A percentile compares a stretch with the other conserved stretches of the same genome.
phyloP scores from a whole-genome alignment of 106 monocot genomes.

The Acanthochlamys bracteata region DNA sequence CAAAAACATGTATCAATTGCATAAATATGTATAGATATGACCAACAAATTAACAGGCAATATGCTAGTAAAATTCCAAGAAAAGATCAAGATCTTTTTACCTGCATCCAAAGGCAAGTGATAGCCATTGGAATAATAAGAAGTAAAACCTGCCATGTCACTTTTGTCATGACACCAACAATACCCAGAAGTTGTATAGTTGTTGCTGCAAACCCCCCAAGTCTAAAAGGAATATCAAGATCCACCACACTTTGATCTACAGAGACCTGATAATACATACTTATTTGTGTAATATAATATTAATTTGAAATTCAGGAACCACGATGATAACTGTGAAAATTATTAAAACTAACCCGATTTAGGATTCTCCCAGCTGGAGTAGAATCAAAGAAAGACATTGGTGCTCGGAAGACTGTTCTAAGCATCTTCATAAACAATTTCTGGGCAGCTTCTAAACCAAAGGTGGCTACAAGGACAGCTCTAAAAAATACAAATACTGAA shows the following conservation, averaged over 20 bases:
- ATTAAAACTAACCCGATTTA: conserved; percentile 69
- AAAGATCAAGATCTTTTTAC: conserved; percentile 24
- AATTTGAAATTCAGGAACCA: neutral
- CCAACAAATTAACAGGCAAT: too few relatives aligned
- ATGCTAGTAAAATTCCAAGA: too few relatives aligned
- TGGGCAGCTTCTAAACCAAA: conserved; percentile 94
- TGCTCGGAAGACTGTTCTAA: conserved; percentile 68
- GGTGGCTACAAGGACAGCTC: conserved; percentile 87
- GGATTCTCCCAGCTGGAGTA: conserved; percentile 86
- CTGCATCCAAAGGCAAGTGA: conserved; percentile 97
- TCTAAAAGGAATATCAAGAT: conserved; percentile 93
- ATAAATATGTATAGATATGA: too few relatives aligned
- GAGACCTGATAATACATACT: conserved; percentile 71
- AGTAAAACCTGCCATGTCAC: conserved; percentile 95
- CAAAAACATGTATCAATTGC: too few relatives aligned
- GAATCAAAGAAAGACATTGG: conserved; percentile 98
- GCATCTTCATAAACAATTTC: conserved; percentile 88
- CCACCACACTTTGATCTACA: conserved; percentile 98
- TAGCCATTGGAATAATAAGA: conserved; percentile 76
- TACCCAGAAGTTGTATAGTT: conserved; percentile 89
- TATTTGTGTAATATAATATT: neutral
- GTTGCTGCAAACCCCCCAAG: conserved; percentile 93
- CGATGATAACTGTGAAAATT: neutral
- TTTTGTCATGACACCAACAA: conserved; percentile 86
- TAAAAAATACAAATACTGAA: conserved; percentile 82